Evolutionary conservation across 2,329 filamentous ascomycete species (phyloP).

Genomic region (Thelonectria discophora): DNA sequence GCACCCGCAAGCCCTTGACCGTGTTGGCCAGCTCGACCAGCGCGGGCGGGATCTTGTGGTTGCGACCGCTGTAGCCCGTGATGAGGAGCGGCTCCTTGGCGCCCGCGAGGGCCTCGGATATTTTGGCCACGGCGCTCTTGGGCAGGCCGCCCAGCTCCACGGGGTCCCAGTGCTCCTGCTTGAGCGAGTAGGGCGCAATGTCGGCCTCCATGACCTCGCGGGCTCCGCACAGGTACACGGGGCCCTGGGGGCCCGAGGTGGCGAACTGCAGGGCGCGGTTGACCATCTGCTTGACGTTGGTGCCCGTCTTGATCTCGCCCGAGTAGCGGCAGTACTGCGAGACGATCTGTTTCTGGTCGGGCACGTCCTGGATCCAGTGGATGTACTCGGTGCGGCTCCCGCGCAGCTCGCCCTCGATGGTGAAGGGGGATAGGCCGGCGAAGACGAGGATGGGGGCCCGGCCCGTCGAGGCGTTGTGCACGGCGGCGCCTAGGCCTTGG

Average conservation of each 20-base stretch:
- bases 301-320: constrained; percentile 83
- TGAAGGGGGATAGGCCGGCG: constrained; percentile 79
- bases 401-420: constrained; percentile 78
- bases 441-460: constrained; percentile 81
- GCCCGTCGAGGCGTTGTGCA: constrained; percentile 81
- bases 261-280: constrained; percentile 86
- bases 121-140: constrained; percentile 61
- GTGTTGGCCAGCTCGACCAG: constrained; percentile 74
- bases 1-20: constrained; percentile 73
- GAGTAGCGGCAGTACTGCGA: constrained; percentile 86
- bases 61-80: constrained; percentile 76
- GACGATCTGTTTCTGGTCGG: constrained; percentile 82
- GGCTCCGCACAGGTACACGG: constrained; percentile 80
- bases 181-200: constrained; percentile 74
- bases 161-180: constrained; percentile 75
- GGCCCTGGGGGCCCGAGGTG: constrained; percentile 77
- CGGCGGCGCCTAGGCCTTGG: constrained; percentile 78
- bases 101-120: constrained; percentile 69
- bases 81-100: constrained; percentile 75
- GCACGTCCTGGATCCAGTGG: constrained; percentile 87
- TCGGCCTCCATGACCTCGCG: constrained; percentile 89
- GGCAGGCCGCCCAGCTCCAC: constrained; percentile 72
- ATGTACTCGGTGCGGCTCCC: constrained; percentile 85
- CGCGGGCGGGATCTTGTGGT: constrained; percentile 67
- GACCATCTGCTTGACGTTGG: constrained; percentile 89